These are phyloP conservation scores for Citrullus colocynthis DNA, from an alignment of 306 rosid genomes.

Conservation along the genomic window DNA sequence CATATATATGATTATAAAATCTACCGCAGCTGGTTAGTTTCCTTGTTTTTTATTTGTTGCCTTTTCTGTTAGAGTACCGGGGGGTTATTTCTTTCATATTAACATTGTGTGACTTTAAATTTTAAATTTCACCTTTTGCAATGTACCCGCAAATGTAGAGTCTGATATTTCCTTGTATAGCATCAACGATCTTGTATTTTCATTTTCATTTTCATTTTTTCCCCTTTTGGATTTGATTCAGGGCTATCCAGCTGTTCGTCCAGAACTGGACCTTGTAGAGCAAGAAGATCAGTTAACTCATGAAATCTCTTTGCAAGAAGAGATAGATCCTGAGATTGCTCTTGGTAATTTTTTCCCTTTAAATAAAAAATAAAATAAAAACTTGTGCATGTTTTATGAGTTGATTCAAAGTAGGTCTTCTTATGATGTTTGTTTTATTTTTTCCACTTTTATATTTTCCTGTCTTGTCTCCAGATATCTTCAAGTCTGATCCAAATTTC, in stretches of 20 bases:
- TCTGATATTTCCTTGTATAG: background rate
- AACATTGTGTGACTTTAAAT: background rate
- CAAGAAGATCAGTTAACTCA: slow-evolving; percentile 51
- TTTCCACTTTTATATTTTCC: background rate
- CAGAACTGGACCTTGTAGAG: slow-evolving; percentile 48
- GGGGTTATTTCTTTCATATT: background rate
- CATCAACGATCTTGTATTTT: background rate
- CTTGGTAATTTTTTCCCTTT: slow-evolving; percentile 24
- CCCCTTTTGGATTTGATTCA: slow-evolving; percentile 11
- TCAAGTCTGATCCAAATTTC: slow-evolving; percentile 69
- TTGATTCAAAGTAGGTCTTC: slow-evolving; percentile 1
- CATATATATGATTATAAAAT: background rate
- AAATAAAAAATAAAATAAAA: too few species aligned
- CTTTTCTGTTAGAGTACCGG: too few species aligned
- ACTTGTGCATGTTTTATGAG: background rate
- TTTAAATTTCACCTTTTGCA: background rate
- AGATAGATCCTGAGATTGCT: slow-evolving; percentile 31
- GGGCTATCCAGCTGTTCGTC: slow-evolving; percentile 60
- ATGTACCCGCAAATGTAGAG: background rate
- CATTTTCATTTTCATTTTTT: background rate
- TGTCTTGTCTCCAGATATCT: slow-evolving; percentile 40
- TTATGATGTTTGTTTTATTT: background rate
- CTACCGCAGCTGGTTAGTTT: background rate
- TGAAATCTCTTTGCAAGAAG: slow-evolving; percentile 41
- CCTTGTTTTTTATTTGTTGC: background rate